phyloP scores from a whole-genome alignment of 2,329 filamentous ascomycete species.

The Simplicillium aogashimaense region DNA sequence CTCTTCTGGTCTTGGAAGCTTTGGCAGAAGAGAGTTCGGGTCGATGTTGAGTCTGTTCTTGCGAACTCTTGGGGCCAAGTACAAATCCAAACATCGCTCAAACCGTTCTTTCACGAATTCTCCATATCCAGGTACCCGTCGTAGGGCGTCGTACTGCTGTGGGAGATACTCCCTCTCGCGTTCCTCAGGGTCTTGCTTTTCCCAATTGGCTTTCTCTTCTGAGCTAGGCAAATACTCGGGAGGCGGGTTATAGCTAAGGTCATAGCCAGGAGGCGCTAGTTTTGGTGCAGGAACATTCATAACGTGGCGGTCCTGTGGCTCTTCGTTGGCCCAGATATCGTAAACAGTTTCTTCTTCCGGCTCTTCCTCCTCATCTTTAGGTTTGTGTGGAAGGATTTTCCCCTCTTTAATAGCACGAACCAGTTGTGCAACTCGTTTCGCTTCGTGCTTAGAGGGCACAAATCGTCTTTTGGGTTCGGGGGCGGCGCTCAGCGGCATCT shows the following conservation, averaged over 20 bases:
- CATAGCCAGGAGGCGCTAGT: constrained; percentile 83
- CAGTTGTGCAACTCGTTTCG: constrained; percentile 93
- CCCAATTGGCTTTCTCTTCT: constrained; percentile 77
- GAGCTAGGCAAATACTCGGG: constrained; percentile 84
- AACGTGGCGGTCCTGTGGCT: constrained; percentile 67
- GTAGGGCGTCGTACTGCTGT: constrained; percentile 69
- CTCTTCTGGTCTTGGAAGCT: constrained; percentile 86
- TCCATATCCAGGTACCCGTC: constrained; percentile 87
- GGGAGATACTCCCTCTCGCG: constrained; percentile 83
- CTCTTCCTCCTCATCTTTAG: constrained; percentile 58
- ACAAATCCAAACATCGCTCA: constrained; percentile 88
- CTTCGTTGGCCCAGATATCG: constrained; percentile 93
- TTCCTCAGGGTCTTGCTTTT: constrained; percentile 79
- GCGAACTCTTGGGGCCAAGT: constrained; percentile 83
- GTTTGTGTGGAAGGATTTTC: constrained; percentile 81
- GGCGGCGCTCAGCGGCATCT: constrained; percentile 89
- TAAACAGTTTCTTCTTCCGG: constrained; percentile 66
- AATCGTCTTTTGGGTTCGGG: constrained; percentile 95
- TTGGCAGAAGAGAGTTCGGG: constrained; percentile 82
- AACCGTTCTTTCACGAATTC: constrained; percentile 92
- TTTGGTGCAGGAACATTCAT: constrained; percentile 97
- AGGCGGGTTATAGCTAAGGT: constrained; percentile 93
- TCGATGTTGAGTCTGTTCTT: constrained; percentile 96
- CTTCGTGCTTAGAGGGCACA: constrained; percentile 92
- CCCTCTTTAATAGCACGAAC: constrained; percentile 93